Base-by-base conservation (phyloP, 1,284 basidiomycete genomes). In the Cutaneotrichosporon arboriforme region DNA sequence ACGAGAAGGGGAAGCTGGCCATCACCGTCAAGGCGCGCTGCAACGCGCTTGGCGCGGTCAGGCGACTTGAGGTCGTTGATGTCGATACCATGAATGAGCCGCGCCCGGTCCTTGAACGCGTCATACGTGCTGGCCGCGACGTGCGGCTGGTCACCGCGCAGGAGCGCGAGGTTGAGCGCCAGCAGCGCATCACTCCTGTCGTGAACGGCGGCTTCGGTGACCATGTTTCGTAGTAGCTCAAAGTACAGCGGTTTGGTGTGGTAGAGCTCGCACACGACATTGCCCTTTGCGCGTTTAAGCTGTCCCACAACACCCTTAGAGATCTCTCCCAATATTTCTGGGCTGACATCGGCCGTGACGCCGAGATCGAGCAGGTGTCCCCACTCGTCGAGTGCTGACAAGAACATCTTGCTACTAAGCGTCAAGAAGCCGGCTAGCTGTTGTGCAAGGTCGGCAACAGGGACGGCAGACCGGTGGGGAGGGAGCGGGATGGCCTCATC, bases 131-230 rank as follows among this genome's bases (percentile, higher is more conserved):
- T 26, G 1, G 46, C 40, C 0, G 60, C 59, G 22, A 57, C 51
- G 8, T 20, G 37, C 4, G 68, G 65, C 18, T 49, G 51, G 1
- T 60, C 61, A 1, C 7, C 33, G 14, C 43, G 49, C 9, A 68
- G 22, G 22, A 67, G 50, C 31, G 58, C 37, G 4, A 68, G 41
- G n/a, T 55, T 49, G 9, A 67, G 42, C 13, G 42, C 38, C 13
- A 59, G 53, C 18, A 68, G 52, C 1, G 63, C 64, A 0, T 41
- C 1, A 41, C 55, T 57, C 12, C 63, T 41, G 21, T 59, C 57
- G n/a, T 62, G 49, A 9, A 56, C 59, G 0, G 61, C 64, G 0
- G 61, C 46, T 40, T 68, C 65, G 13, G 66, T 53, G 3, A 51
- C 56, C 58, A 66, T 59, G 31, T 58, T 45, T 3, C 46, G 34